Percentiles rank a stretch among this genome's conserved stretches.
Evolutionary conservation across 306 rosid species (phyloP).

Genomic region (Vigna mungo): DNA sequence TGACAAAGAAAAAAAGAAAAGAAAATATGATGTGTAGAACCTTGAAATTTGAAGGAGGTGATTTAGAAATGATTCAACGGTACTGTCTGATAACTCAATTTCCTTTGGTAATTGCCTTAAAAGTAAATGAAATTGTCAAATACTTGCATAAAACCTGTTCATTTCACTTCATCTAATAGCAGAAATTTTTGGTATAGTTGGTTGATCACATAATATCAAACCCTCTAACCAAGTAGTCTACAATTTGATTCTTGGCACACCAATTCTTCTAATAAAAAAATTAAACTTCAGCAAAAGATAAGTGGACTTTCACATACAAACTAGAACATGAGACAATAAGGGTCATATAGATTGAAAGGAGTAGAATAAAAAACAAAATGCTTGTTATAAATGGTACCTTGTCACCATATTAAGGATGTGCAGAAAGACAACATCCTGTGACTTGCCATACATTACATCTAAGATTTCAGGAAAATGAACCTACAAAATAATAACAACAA

Average conservation of each 20-base stretch:
- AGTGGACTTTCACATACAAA: neutral
- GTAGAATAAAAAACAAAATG: conserved; percentile 6
- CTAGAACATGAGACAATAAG: conserved; percentile 9
- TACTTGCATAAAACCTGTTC: neutral
- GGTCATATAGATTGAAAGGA: conserved; percentile 30
- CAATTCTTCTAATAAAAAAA: no score
- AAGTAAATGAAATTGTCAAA: conserved; percentile 8
- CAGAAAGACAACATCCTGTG: conserved; percentile 68
- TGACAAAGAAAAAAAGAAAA: neutral
- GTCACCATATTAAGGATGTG: conserved; percentile 80
- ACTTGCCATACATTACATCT: conserved; percentile 72
- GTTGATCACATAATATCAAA: neutral
- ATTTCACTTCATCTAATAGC: neutral
- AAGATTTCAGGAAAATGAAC: conserved; percentile 79
- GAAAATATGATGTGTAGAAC: neutral
- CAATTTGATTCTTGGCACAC: no score
- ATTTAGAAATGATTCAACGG: conserved; percentile 6
- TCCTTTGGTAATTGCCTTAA: conserved; percentile 19
- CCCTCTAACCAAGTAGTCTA: neutral
- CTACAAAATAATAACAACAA: conserved; percentile 53
- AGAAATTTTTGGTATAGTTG: neutral
- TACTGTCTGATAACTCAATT: neutral
- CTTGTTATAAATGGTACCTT: conserved; percentile 58
- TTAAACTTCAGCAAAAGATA: no score
- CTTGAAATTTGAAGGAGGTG: neutral